These are phyloP conservation scores for Neonectria sp. DNA, from an alignment of 2,329 filamentous ascomycete genomes.

Conservation along the genomic window DNA sequence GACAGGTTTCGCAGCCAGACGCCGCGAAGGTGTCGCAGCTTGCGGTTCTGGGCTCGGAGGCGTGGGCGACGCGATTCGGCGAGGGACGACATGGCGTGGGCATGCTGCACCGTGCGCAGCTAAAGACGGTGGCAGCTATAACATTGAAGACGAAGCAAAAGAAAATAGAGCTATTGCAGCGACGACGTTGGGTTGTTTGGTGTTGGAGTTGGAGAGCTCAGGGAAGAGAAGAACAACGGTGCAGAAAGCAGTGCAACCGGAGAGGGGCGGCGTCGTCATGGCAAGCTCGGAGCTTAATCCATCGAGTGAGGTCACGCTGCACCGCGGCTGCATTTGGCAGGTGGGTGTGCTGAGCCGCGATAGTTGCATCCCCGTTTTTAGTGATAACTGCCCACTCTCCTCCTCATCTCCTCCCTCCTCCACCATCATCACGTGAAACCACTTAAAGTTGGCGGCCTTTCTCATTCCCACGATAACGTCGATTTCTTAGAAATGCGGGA, in stretches of 20 bases:
- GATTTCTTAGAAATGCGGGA: background rate
- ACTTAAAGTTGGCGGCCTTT: background rate
- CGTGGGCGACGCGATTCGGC: conserved; percentile 62
- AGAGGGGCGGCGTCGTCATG: conserved; percentile 39
- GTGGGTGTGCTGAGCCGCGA: conserved; percentile 34
- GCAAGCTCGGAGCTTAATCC: conserved; percentile 39
- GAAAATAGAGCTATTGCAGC: conserved; percentile 1
- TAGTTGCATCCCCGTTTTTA: conserved; percentile 47
- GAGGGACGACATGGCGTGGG: conserved; percentile 52
- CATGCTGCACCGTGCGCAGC: conserved; percentile 44
- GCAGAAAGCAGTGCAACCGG: background rate
- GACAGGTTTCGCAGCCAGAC: conserved; percentile 90
- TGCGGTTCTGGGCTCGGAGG: conserved; percentile 83
- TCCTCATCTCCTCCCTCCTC: background rate
- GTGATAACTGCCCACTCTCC: conserved; percentile 27
- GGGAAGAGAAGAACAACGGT: conserved; percentile 3
- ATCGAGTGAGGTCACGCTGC: conserved; percentile 29
- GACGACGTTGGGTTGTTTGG: background rate
- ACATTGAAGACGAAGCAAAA: conserved; percentile 33
- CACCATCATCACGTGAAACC: conserved; percentile 1
- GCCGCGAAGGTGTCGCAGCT: conserved; percentile 88
- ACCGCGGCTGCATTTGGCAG: background rate
- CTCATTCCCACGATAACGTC: background rate
- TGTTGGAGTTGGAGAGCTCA: background rate
- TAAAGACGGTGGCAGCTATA: conserved; percentile 27